phyloP scores from a whole-genome alignment of 1,284 basidiomycete species.

The Marasmius sp. region DNA sequence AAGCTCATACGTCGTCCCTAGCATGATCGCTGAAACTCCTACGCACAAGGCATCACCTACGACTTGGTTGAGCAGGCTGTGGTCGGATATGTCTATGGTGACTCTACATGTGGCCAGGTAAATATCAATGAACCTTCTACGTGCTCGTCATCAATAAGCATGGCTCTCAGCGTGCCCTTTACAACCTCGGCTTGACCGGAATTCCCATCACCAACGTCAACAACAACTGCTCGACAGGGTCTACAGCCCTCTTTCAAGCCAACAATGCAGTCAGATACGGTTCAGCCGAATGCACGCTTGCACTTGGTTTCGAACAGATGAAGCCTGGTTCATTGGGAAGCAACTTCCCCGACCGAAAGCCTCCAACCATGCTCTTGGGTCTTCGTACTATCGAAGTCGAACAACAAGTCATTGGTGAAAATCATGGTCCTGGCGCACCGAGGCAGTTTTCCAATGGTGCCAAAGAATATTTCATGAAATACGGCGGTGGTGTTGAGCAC shows the following conservation, averaged over 20 bases:
- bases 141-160: background rate
- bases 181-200: constrained; percentile 81
- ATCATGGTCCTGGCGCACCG: constrained; percentile 70
- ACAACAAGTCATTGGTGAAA: constrained; percentile 49
- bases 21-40: background rate
- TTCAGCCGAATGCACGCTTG: constrained; percentile 74
- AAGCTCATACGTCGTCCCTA: background rate
- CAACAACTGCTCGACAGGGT: constrained; percentile 83
- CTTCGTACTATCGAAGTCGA: constrained; percentile 53
- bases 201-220: constrained; percentile 89
- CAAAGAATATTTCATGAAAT: constrained; percentile 76
- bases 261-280: constrained; percentile 70
- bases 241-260: constrained; percentile 71
- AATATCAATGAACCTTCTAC: constrained; percentile 7
- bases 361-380: constrained; percentile 55
- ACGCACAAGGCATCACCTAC: constrained; percentile 67
- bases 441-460: constrained; percentile 80
- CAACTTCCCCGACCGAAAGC: constrained; percentile 68
- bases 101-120: constrained; percentile 81
- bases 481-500: constrained; percentile 68
- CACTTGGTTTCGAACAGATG: constrained; percentile 89
- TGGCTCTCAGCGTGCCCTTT: constrained; percentile 65
- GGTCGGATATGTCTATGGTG: constrained; percentile 81
- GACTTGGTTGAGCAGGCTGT: constrained; percentile 74
- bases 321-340: constrained; percentile 73